These are phyloP conservation scores for Corylus americana DNA, from an alignment of 306 rosid species.

Conservation along the genomic window DNA sequence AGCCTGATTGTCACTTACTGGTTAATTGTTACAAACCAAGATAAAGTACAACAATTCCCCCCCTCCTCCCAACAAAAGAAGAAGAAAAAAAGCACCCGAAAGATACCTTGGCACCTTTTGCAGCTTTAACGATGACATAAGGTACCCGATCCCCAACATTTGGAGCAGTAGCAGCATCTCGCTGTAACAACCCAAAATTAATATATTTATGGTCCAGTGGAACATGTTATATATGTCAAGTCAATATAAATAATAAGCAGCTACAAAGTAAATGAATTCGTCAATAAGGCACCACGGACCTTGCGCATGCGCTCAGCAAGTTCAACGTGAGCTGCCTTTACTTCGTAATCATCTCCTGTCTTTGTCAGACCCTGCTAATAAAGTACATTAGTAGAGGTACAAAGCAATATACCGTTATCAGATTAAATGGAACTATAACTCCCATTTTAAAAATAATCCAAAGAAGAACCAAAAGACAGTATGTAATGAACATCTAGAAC, in stretches of 20 bases:
- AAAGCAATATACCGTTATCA: slow-evolving; percentile 20
- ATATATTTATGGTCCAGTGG: slow-evolving; percentile 16
- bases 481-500: slow-evolving; percentile 8
- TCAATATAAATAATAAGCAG: slow-evolving; percentile 7
- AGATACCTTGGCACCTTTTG: slow-evolving; percentile 93
- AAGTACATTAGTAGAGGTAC: slow-evolving; percentile 20
- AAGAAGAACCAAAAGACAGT: slow-evolving; percentile 15
- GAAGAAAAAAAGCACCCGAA: slow-evolving; percentile 6
- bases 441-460: neutral
- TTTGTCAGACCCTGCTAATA: slow-evolving; percentile 82
- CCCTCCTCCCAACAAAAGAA: neutral
- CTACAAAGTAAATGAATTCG: slow-evolving; percentile 9
- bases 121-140: slow-evolving; percentile 87
- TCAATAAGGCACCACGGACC: slow-evolving; percentile 53
- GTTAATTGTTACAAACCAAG: slow-evolving; percentile 28
- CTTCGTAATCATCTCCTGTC: slow-evolving; percentile 98
- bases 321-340: slow-evolving; percentile 94
- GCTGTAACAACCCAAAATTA: slow-evolving; percentile 44
- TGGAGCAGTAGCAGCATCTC: slow-evolving; percentile 99
- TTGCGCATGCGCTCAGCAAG: slow-evolving; percentile 99
- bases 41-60: slow-evolving; percentile 13
- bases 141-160: slow-evolving; percentile 99
- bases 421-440: neutral
- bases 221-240: neutral
- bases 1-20: slow-evolving; percentile 52